A percentile compares a stretch with the other conserved stretches of the same genome.
These are phyloP conservation scores for Solanum pennellii DNA, from an alignment of 257 asterid genomes.

Conservation along the genomic window DNA sequence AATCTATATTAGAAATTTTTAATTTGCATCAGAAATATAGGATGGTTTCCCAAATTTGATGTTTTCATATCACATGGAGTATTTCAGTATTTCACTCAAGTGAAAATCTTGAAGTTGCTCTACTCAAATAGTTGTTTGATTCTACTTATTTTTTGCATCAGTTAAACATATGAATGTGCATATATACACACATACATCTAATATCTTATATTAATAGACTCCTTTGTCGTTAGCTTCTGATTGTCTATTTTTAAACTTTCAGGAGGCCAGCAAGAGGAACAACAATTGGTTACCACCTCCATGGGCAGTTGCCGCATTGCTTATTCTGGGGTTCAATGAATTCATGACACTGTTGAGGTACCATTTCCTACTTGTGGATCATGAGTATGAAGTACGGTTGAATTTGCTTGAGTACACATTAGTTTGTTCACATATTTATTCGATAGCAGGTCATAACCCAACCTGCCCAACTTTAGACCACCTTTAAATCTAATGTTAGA, in stretches of 20 bases:
- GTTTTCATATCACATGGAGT: neutral
- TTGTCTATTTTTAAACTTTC: slow-evolving; percentile 11
- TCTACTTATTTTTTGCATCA: neutral
- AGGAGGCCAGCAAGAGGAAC: slow-evolving; percentile 91
- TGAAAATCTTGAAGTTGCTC: neutral
- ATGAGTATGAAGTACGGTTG: neutral
- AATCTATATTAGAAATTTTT: neutral
- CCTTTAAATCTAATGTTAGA: neutral
- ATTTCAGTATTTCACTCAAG: neutral
- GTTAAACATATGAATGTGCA: neutral
- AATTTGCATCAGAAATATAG: neutral
- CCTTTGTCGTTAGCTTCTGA: neutral
- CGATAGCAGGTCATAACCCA: neutral
- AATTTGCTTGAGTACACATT: neutral
- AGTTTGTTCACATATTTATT: neutral
- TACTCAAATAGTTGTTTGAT: neutral
- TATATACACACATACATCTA: neutral
- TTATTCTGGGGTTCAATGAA: slow-evolving; percentile 90
- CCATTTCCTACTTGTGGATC: neutral
- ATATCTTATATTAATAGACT: neutral
- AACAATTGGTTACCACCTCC: slow-evolving; percentile 98
- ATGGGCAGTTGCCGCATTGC: slow-evolving; percentile 81
- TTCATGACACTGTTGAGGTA: slow-evolving; percentile 98
- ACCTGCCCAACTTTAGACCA: neutral
- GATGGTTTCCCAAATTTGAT: neutral